These are phyloP conservation scores for Mimosa bimucronata DNA, from an alignment of 306 rosid species.

Conservation along the genomic window DNA sequence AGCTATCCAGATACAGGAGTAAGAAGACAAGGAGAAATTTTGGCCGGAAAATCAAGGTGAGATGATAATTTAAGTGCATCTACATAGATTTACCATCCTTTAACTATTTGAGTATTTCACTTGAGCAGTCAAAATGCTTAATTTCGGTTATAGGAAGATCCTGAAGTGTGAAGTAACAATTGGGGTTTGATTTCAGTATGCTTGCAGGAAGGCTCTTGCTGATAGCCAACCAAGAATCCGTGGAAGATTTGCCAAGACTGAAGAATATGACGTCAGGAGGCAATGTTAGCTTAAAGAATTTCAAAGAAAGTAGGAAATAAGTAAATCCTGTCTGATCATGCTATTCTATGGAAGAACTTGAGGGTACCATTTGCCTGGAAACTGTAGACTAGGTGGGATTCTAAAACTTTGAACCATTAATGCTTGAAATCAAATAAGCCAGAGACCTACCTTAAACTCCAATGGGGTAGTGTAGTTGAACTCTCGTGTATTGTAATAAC, in stretches of 20 bases:
- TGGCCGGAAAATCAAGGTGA: constrained; percentile 95
- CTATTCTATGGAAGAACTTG: constrained; percentile 34
- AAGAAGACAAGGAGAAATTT: constrained; percentile 93
- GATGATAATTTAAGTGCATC: background rate
- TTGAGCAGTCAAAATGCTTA: background rate
- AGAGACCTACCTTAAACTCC: constrained; percentile 29
- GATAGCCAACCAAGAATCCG: constrained; percentile 98
- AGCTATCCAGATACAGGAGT: constrained; percentile 87
- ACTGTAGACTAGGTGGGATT: constrained; percentile 27
- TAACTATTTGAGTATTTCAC: background rate
- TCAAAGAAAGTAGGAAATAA: constrained; percentile 43
- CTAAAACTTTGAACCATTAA: constrained; percentile 29
- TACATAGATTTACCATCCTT: background rate
- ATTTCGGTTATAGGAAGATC: constrained; percentile 3
- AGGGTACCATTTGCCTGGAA: constrained; percentile 30
- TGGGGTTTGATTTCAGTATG: constrained; percentile 60
- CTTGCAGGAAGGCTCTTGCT: constrained; percentile 98
- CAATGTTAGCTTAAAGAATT: constrained; percentile 38
- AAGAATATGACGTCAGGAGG: constrained; percentile 62
- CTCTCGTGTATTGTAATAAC: constrained; percentile 47
- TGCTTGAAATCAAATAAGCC: constrained; percentile 43
- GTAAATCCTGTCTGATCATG: constrained; percentile 43
- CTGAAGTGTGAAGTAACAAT: background rate
- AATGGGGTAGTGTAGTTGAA: constrained; percentile 30
- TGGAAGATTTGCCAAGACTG: constrained; percentile 95